Conservation (phyloP, 345 rosid species). For the Brassica rapa region DNA sequence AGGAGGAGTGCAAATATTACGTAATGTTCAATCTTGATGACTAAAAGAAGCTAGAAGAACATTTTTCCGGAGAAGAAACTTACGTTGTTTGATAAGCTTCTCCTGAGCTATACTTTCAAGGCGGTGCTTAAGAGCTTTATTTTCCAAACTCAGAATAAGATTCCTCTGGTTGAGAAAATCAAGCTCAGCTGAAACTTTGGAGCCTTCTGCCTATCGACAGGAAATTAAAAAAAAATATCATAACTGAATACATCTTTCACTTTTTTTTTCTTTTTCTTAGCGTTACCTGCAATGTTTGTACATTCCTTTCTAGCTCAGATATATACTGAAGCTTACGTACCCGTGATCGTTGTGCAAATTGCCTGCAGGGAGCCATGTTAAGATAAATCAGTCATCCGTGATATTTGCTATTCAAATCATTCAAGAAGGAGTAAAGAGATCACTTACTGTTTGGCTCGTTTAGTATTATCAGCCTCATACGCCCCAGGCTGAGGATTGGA, state of each 20-base stretch:
- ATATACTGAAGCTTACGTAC: conserved; percentile 98
- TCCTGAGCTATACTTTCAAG: conserved; percentile 80
- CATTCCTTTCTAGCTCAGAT: conserved; percentile 97
- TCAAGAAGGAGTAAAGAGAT: conserved; percentile 29
- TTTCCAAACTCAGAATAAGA: conserved; percentile 86
- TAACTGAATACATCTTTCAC: conserved; percentile 1
- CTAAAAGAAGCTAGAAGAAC: neutral
- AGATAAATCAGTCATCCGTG: neutral
- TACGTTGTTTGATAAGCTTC: conserved; percentile 76
- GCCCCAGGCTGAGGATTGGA: conserved; percentile 48
- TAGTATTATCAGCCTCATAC: conserved; percentile 63
- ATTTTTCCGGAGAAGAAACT: conserved; percentile 31
- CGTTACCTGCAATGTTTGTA: conserved; percentile 89
- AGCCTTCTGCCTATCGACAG: conserved; percentile 68
- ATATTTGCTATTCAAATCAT: neutral
- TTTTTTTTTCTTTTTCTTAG: neutral
- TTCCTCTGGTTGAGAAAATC: conserved; percentile 79
- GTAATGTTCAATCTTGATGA: neutral
- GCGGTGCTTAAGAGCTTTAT: conserved; percentile 82
- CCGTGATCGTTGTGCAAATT: conserved; percentile 97
- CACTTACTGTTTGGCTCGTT: conserved; percentile 91
- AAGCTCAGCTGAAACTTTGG: conserved; percentile 85
- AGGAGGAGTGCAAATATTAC: neutral
- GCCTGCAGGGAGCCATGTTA: conserved; percentile 54
- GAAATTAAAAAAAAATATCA: neutral